Evolutionary conservation across 2,329 filamentous ascomycete genomes (phyloP).

Genomic region (Sordariomycetes sp.): DNA sequence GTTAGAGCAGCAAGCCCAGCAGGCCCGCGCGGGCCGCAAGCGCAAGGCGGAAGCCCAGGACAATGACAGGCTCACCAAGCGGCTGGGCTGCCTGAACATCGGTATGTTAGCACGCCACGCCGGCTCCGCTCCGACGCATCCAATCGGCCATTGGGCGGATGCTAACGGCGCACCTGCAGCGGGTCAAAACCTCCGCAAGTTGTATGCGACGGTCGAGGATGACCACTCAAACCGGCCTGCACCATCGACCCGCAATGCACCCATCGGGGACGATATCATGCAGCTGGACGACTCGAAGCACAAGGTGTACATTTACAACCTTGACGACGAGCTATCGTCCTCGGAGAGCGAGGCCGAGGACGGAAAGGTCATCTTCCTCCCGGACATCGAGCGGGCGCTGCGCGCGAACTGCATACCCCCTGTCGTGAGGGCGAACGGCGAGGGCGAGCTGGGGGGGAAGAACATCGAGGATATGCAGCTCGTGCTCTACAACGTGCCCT

Average conservation of each 20-base stretch:
- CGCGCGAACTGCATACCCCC: constrained; percentile 55
- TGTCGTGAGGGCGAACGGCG: constrained; percentile 45
- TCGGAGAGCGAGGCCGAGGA: constrained; percentile 38
- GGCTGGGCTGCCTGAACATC: constrained; percentile 68
- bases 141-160: not conserved
- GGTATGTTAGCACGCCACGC: constrained; percentile 35
- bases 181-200: constrained; percentile 1
- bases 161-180: not conserved
- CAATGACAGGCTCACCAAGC: constrained; percentile 70
- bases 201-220: constrained; percentile 4
- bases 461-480: constrained; percentile 51
- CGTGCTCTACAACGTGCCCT: constrained; percentile 73
- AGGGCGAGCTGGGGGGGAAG: constrained; percentile 23
- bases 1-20: constrained; percentile 6
- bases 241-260: constrained; percentile 10
- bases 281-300: constrained; percentile 75
- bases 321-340: constrained; percentile 71
- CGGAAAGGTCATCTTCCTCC: constrained; percentile 61
- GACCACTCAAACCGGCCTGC: not conserved
- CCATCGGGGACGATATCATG: constrained; percentile 50
- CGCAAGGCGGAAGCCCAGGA: constrained; percentile 46
- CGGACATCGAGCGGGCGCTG: constrained; percentile 75
- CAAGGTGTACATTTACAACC: constrained; percentile 80
- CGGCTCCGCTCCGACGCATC: constrained; percentile 8
- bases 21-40: constrained; percentile 25